Percentiles rank a stretch among this genome's conserved stretches.
These are phyloP conservation scores for Backusella circina DNA, from an alignment of 192 early-diverging fungal species.

Conservation along the genomic window DNA sequence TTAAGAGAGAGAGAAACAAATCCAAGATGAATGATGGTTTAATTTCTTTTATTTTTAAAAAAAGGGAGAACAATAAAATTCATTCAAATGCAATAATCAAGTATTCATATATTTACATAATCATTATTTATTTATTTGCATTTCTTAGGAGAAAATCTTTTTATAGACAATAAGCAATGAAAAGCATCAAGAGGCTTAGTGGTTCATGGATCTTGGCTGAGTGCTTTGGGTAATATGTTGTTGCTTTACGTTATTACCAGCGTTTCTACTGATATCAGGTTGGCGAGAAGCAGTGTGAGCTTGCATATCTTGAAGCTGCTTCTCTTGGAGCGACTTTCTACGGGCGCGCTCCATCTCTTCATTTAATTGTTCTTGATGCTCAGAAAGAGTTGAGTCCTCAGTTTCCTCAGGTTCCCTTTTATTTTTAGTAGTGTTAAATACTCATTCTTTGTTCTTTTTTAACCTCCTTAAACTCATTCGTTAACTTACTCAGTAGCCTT, in stretches of 20 bases:
- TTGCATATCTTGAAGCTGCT: neutral
- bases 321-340: neutral
- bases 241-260: constrained; percentile 1
- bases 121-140: constrained; percentile 2
- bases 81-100: neutral
- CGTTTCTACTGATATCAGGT: neutral
- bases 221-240: neutral
- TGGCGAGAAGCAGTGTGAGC: constrained; percentile 4
- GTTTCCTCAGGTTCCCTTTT: neutral
- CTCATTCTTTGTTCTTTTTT: neutral
- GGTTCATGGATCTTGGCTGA: constrained; percentile 13
- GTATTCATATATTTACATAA: neutral
- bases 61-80: neutral
- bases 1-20: neutral
- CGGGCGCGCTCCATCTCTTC: neutral
- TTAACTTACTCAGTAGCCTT: neutral
- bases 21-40: neutral
- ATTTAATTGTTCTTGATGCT: neutral
- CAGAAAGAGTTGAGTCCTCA: neutral
- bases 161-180: neutral
- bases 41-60: neutral
- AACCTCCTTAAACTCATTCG: neutral
- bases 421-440: neutral
- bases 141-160: neutral
- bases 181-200: neutral